Conservation (phyloP, 2,329 filamentous ascomycete species). For the Plenodomus lindquistii region DNA sequence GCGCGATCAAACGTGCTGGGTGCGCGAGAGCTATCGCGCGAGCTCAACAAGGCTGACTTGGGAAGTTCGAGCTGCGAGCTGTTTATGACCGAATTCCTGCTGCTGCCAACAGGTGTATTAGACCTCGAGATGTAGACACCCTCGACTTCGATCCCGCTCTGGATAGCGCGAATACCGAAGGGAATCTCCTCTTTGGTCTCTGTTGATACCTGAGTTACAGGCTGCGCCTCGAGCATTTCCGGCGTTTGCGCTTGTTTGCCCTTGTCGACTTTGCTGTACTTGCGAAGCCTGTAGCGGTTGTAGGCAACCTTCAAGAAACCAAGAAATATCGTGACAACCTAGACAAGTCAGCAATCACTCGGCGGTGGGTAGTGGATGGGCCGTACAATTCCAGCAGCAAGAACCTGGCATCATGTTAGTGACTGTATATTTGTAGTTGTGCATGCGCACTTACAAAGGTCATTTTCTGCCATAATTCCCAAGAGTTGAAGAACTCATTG, state of each 20-base stretch:
- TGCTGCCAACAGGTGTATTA: conserved; percentile 49
- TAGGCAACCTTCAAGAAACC: conserved; percentile 68
- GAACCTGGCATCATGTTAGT: conserved; percentile 59
- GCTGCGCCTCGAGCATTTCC: conserved; percentile 67
- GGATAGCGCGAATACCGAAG: conserved; percentile 83
- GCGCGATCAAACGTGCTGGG: conserved; percentile 46
- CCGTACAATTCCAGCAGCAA: conserved; percentile 69
- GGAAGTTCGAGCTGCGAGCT: conserved; percentile 40
- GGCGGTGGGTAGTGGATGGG: not conserved
- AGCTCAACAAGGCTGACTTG: conserved; percentile 29
- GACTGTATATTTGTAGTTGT: not conserved
- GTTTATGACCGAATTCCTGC: conserved; percentile 38
- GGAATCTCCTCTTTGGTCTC: conserved; percentile 69
- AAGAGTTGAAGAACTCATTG: conserved; percentile 54
- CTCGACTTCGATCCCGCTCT: conserved; percentile 80
- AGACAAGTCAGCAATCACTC: conserved; percentile 29
- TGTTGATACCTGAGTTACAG: conserved; percentile 54
- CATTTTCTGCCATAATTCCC: conserved; percentile 88
- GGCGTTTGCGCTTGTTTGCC: conserved; percentile 52
- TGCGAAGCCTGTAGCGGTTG: conserved; percentile 48
- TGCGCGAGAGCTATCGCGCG: conserved; percentile 39
- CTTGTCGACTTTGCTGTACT: conserved; percentile 47
- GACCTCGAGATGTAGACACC: conserved; percentile 66
- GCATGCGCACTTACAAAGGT: conserved; percentile 69
- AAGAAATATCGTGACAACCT: conserved; percentile 67